Percentiles rank a stretch among this genome's conserved stretches.
phyloP scores from a whole-genome alignment of 176 grass and related monocot species.

The Chrysopogon serrulatus region DNA sequence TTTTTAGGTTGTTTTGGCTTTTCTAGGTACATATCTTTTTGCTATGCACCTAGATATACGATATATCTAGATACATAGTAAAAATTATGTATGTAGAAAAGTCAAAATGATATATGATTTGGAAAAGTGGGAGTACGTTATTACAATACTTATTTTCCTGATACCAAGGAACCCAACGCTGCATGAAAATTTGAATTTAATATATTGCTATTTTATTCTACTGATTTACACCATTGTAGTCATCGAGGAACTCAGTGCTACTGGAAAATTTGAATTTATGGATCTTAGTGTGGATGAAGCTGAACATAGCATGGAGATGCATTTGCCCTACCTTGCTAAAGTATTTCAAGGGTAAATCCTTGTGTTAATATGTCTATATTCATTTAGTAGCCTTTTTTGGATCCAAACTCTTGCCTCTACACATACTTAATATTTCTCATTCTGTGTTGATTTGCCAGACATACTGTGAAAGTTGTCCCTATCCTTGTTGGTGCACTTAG shows the following conservation, averaged over 20 bases:
- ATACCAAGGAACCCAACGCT: conserved; percentile 46
- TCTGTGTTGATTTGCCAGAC: conserved; percentile 45
- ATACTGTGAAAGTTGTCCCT: conserved; percentile 83
- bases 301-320: conserved; percentile 99
- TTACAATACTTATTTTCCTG: conserved; percentile 34
- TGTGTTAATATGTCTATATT: conserved; percentile 4
- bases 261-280: conserved; percentile 94
- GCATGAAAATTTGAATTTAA: conserved; percentile 56
- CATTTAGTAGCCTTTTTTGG: neutral
- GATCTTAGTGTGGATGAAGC: conserved; percentile 97
- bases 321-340: conserved; percentile 96
- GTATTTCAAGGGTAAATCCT: conserved; percentile 81
- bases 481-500: conserved; percentile 88
- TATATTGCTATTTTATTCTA: conserved; percentile 24
- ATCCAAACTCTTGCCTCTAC: neutral
- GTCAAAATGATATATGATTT: neutral
- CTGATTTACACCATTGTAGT: conserved; percentile 49
- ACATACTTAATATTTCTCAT: neutral
- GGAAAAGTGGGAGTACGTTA: neutral
- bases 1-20: too few relatives aligned
- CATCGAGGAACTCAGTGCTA: conserved; percentile 65
- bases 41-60: too few relatives aligned
- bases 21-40: too few relatives aligned
- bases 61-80: too few relatives aligned
- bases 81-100: neutral